A percentile compares a stretch with the other conserved stretches of the same genome.
These are phyloP conservation scores for Fistulina hepatica DNA, from an alignment of 1,284 basidiomycete species.

Conservation along the genomic window DNA sequence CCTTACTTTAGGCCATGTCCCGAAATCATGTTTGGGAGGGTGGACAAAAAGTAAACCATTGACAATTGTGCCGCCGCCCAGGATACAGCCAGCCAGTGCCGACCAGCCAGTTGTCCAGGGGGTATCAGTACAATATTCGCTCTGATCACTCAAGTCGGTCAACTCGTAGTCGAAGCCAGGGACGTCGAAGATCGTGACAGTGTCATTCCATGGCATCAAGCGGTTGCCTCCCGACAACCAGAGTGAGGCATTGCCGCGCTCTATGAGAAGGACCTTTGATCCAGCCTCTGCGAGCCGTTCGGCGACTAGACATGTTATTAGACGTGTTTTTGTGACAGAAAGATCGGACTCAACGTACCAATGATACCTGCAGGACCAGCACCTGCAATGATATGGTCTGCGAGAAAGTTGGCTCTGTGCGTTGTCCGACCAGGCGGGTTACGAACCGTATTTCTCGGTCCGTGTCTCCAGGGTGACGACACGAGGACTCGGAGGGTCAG, in stretches of 20 bases:
- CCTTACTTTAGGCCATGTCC: no score
- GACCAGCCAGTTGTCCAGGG: slow-evolving; percentile 55
- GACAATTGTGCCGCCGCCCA: slow-evolving; percentile 52
- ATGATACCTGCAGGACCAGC: slow-evolving; percentile 38
- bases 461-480: no score
- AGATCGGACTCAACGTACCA: no score
- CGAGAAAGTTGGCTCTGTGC: no score
- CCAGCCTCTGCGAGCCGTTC: slow-evolving; percentile 50
- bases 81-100: slow-evolving; percentile 50
- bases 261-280: slow-evolving; percentile 50
- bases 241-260: slow-evolving; percentile 54
- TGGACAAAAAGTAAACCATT: slow-evolving; percentile 60
- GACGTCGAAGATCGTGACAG: slow-evolving; percentile 51
- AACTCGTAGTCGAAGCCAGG: slow-evolving; percentile 42
- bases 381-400: slow-evolving; percentile 52
- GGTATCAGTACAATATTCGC: not conserved
- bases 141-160: not conserved
- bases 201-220: slow-evolving; percentile 22
- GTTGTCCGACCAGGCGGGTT: no score
- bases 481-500: no score
- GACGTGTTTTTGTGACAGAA: no score
- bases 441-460: no score
- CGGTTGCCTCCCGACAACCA: slow-evolving; percentile 50
- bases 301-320: no score
- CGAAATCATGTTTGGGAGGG: slow-evolving; percentile 42